Evolutionary conservation across 1,139 yeast species (phyloP).

Genomic region (Kodamaea plutei): DNA sequence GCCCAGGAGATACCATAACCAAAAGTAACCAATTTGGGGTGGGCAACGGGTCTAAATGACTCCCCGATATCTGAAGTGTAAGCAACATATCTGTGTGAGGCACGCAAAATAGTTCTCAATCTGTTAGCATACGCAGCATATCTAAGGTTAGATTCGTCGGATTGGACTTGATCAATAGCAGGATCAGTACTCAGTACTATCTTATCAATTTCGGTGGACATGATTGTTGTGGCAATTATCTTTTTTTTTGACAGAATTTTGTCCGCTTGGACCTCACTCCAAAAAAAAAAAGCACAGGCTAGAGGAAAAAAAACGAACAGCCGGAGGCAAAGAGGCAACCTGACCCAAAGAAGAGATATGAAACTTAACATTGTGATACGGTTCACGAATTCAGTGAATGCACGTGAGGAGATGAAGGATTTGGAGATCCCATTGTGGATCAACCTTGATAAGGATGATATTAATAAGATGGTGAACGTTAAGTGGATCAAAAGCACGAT

Average conservation of each 20-base stretch:
- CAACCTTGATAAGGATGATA: slow-evolving; percentile 29
- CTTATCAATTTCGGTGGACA: slow-evolving; percentile 8
- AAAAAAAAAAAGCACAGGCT: not conserved
- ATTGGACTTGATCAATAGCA: slow-evolving; percentile 14
- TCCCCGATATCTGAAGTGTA: slow-evolving; percentile 88
- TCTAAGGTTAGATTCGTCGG: slow-evolving; percentile 56
- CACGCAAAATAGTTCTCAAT: slow-evolving; percentile 61
- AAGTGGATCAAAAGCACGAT: slow-evolving; percentile 30
- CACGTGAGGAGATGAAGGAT: slow-evolving; percentile 23
- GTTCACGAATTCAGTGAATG: slow-evolving; percentile 29
- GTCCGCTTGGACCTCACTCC: not conserved
- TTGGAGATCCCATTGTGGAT: slow-evolving; percentile 28
- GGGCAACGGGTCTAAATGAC: slow-evolving; percentile 83
- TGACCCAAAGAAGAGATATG: slow-evolving; percentile 13
- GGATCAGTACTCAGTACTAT: slow-evolving; percentile 5
- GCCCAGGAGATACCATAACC: slow-evolving; percentile 80
- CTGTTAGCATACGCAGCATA: slow-evolving; percentile 83
- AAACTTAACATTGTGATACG: slow-evolving; percentile 24
- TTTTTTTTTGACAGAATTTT: slow-evolving; percentile 1
- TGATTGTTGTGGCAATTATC: slow-evolving; percentile 6
- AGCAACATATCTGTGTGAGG: slow-evolving; percentile 83
- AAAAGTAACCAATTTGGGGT: slow-evolving; percentile 56
- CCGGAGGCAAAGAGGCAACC: too few species aligned
- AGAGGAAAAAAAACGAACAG: too few species aligned
- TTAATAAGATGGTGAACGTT: slow-evolving; percentile 28